A percentile compares a stretch with the other conserved stretches of the same genome.
phyloP scores from a whole-genome alignment of 148 eudicot genomes.

The Pharnaceum exiguum region DNA sequence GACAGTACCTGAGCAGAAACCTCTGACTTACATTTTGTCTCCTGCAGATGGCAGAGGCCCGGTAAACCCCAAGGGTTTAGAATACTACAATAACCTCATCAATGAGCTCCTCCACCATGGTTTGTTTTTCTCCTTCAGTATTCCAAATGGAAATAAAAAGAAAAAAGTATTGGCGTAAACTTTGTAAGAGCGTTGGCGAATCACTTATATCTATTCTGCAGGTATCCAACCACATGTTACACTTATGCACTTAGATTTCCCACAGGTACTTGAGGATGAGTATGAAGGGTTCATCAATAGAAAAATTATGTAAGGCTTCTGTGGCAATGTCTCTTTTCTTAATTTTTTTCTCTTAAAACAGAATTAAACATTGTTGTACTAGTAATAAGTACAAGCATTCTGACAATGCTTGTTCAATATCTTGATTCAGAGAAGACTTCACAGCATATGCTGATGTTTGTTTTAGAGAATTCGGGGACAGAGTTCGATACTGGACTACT shows the following conservation, averaged over 20 bases:
- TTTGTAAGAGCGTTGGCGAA: neutral
- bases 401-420: too few relatives aligned
- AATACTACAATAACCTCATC: slow-evolving; percentile 51
- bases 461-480: slow-evolving; percentile 65
- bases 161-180: too few relatives aligned
- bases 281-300: too few relatives aligned
- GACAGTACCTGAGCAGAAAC: neutral
- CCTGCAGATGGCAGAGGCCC: slow-evolving; percentile 56
- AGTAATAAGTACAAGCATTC: too few relatives aligned
- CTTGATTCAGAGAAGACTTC: slow-evolving; percentile 56
- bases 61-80: slow-evolving; percentile 42
- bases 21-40: neutral
- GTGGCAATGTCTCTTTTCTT: too few relatives aligned
- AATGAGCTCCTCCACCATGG: slow-evolving; percentile 44
- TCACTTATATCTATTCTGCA: slow-evolving; percentile 8
- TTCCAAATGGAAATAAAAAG: too few relatives aligned
- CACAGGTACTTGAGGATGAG: slow-evolving; percentile 58
- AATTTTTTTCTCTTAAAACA: too few relatives aligned
- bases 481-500: slow-evolving; percentile 61
- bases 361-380: too few relatives aligned
- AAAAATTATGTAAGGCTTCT: too few relatives aligned
- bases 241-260: slow-evolving; percentile 41
- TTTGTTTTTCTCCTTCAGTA: slow-evolving; percentile 10
- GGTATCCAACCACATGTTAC: slow-evolving; percentile 76
- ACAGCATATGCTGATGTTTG: slow-evolving; percentile 55